A percentile compares a stretch with the other conserved stretches of the same genome.
Conservation (phyloP, 352 stramenopile species). For the Phytophthora lateralis region DNA sequence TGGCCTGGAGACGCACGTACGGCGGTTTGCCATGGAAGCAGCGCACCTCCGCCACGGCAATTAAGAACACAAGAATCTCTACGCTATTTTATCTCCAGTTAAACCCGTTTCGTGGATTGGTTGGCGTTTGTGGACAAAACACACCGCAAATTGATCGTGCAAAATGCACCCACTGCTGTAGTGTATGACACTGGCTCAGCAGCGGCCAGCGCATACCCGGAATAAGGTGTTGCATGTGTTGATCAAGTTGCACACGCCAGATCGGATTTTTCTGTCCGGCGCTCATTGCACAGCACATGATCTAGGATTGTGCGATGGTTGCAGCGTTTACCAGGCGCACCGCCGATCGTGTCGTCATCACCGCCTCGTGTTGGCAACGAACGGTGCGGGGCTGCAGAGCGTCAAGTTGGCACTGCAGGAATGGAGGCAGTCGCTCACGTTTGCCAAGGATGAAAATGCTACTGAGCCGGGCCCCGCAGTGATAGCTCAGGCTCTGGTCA, state of each 20-base stretch:
- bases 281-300: constrained; percentile 4
- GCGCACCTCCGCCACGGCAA: constrained; percentile 11
- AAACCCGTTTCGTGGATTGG: background rate
- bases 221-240: background rate
- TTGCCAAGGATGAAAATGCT: no score
- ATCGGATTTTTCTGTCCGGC: background rate
- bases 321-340: background rate
- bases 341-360: background rate
- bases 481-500: no score
- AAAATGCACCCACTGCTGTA: background rate
- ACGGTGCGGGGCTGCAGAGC: background rate
- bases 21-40: constrained; percentile 41
- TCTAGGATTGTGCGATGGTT: background rate
- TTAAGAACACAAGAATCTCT: background rate
- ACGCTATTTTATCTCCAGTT: background rate
- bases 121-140: no score
- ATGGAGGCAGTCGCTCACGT: no score
- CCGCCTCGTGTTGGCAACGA: background rate
- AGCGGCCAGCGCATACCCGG: background rate
- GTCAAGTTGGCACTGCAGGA: no score
- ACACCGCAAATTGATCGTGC: background rate
- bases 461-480: no score
- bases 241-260: background rate
- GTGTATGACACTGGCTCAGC: background rate
- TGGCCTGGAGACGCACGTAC: constrained; percentile 32